These are phyloP conservation scores for Colletotrichum zoysiae DNA, from an alignment of 2,329 filamentous ascomycete genomes.

Conservation along the genomic window DNA sequence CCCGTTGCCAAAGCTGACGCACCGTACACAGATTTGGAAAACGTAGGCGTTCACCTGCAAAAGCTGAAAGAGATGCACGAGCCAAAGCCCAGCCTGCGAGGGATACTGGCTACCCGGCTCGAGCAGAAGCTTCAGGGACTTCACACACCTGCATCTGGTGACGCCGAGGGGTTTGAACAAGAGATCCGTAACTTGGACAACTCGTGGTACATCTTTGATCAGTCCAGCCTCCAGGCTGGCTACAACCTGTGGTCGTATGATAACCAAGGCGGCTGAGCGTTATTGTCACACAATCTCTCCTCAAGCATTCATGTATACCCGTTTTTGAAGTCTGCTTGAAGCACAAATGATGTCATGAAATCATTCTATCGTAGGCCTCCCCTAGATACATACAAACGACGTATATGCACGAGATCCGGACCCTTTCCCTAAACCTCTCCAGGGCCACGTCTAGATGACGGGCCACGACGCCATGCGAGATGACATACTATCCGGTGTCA, in stretches of 20 bases:
- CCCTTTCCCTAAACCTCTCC: no score
- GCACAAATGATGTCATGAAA: no score
- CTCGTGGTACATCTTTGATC: constrained; percentile 48
- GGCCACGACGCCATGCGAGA: constrained; percentile 41
- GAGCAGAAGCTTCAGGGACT: constrained; percentile 47
- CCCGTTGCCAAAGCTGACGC: neutral
- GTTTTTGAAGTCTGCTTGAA: neutral
- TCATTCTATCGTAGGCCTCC: neutral
- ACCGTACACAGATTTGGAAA: constrained; percentile 45
- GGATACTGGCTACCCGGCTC: constrained; percentile 45
- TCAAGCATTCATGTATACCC: neutral
- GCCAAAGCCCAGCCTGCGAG: constrained; percentile 45
- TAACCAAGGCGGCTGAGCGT: constrained; percentile 21
- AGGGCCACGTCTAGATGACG: constrained; percentile 3
- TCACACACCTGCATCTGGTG: constrained; percentile 44
- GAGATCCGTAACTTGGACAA: constrained; percentile 42
- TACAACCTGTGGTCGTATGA: constrained; percentile 43
- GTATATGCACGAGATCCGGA: neutral
- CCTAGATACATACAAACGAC: neutral
- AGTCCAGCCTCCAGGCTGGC: constrained; percentile 45
- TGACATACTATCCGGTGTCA: constrained; percentile 44
- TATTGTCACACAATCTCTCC: neutral
- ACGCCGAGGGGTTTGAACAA: constrained; percentile 31
- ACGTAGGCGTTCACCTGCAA: constrained; percentile 48
- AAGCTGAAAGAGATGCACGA: constrained; percentile 48